Evolutionary conservation across 2,329 filamentous ascomycete genomes (phyloP), one percentile per base, ranked within the genome.

Genomic region (Mariannaea elegans): DNA sequence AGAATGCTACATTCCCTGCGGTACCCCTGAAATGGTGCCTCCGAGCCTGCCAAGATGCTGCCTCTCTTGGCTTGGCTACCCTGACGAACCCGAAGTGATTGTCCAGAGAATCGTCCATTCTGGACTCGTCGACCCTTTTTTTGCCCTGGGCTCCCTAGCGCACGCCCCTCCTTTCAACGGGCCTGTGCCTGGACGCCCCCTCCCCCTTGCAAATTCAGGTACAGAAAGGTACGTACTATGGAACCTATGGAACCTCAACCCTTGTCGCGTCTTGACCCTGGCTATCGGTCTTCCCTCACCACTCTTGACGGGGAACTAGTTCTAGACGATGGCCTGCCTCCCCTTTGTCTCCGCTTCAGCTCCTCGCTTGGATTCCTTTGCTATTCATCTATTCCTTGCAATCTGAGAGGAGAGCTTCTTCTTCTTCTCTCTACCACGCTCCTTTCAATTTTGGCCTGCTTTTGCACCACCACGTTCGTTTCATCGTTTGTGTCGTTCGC

Each of bases 381-480:
- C 61, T 67, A 64, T 61, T 73, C 66, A 61, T 71, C 63, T 63
- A 72, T 71, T 75, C 71, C 72, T 78, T 76, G 78, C 80, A 81
- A 84, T 84, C 81, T 79, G 82, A 83, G 82, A 80, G 9, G 24
- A 27, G 24, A 27, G 24, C 24, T 81, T 77, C 66, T 68, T 64
- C 70, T 79, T 77, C 59, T 64, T 65, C 81, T 84, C 82, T 84
- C 82, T 80, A 80, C 71, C 79, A 86, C 83, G 77, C 81, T 86
- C 83, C 68, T 64, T 62, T 65, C 53, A 38, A 27, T 47, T 57
- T 53, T 49, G 41, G 67, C 63, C 63, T 41, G 12, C 63, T 46
- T 56, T 64, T 57, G 62, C 62, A 67, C 67, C 59, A 67, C 56
- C 57, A 74, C 74, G 52, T 67, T 75, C 73, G 62, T 70, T 75